Base-by-base conservation (phyloP, 2,329 filamentous ascomycete species). In the Trichoderma citrinoviride region DNA sequence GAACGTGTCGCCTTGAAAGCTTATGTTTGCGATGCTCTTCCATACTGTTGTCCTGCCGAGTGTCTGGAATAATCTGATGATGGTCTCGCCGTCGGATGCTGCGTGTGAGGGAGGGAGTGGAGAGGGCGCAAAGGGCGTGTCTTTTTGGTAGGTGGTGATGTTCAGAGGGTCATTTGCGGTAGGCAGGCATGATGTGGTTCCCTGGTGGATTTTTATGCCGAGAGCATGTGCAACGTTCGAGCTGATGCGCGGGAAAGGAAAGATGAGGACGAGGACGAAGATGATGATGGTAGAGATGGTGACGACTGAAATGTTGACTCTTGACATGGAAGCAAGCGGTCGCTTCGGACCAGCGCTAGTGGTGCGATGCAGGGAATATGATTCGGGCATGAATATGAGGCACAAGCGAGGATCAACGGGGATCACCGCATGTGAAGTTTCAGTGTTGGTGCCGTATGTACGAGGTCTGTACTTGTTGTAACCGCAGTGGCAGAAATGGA, bases 1-100 rank as follows among this genome's bases (percentile, higher is more conserved):
- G 67, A 78, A 81, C 1, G 77, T 78, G 64, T 82, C 77, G 29
- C 79, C 80, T 61, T 82, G 73, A 41, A 83, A 76, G 6, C 68
- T 72, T 29, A 82, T 72, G 19, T 78, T 79, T 8, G 75, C 75
- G 3, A 83, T 70, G 21, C 77, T 74, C 4, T 73, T 78, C 80
- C 80, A 82, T 2, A 70, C 68, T 0, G 80, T 81, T 0, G 77
- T 75, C 19, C 80, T 77, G 6, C 71, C 70, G 0, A 81, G 70
- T 1, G 64, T 68, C 47, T 72, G 72, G 23, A 81, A 77, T 14
- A 76, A 71, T 23, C 70, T 65, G 21, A 80, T 73, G 21, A 81
- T 78, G 25, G 74, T 69, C 29, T 75, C 74, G 15, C 73, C 73
- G 33, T 79, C 72, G 3, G 73, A 74, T 1, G 72, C 68, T 1